Evolutionary conservation across 2,329 filamentous ascomycete species (phyloP), one percentile per base, ranked within the genome.

Genomic region (Achaetomium macrosporum): DNA sequence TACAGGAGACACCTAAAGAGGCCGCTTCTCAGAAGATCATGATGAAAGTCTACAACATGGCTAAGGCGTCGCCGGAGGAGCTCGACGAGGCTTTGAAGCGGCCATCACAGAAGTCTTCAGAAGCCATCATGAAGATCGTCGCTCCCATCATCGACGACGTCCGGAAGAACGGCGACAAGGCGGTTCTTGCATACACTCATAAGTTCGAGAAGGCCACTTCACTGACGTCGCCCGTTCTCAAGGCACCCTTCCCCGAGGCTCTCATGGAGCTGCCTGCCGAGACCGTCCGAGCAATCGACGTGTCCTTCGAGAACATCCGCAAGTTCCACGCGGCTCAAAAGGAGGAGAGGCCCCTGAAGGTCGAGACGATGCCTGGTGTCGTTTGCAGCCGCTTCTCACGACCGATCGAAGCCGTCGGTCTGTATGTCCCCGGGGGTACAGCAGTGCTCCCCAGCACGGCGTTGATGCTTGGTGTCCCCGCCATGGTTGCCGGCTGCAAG

Each of bases 331-430:
- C 87, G 13, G 92, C 92, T 0, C 93, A 99, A 65, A 86, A 86
- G 65, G 89, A 95, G 60, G 82, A 88, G 25, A 87, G 90, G 69
- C 79, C 89, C 2, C 76, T 99, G 7, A 72, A 84, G 52, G 89
- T 99, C 8, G 92, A 97, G 75, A 99, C 93, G 1, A 99, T 99
- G 93, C 93, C 93, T 0, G 93, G 93, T 31, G 90, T 99, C 3
- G 78, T 93, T 29, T 99, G 93, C 75, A 95, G 89, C 58, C 89
- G 93, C 54, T 97, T 99, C 73, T 84, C 85, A 12, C 81, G 93
- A 17, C 87, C 93, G 0, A 97, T 99, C 59, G 93, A 97, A 71
- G 81, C 90, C 36, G 93, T 99, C n/a, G 93, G 93, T 58, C 77
- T 96, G 6, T 99, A 99, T 70, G 87, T 99, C 15, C 93, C 93